Percentiles rank a stretch among this genome's conserved stretches.
Conservation (phyloP, 805 yeast species). For the Yarrowia sp. region DNA sequence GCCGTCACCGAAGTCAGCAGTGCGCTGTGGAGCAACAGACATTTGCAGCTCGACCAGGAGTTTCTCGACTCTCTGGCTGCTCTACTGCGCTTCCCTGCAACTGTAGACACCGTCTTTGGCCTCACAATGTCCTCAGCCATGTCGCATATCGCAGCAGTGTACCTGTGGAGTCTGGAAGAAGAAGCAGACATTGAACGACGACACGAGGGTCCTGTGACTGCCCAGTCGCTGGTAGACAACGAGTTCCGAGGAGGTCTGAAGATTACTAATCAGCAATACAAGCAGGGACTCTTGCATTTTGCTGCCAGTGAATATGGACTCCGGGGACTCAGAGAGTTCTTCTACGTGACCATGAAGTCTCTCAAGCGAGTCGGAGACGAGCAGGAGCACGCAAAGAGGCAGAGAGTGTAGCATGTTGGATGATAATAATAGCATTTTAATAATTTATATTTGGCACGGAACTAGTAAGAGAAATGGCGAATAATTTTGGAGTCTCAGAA, state of each 20-base stretch:
- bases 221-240: slow-evolving; percentile 14
- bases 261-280: slow-evolving; percentile 14
- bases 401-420: background rate
- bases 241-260: slow-evolving; percentile 3
- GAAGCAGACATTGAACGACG: slow-evolving; percentile 17
- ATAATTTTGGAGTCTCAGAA: too few species aligned
- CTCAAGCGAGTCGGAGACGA: slow-evolving; percentile 2
- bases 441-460: too few species aligned
- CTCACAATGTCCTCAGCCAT: slow-evolving; percentile 21
- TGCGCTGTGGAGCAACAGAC: slow-evolving; percentile 25
- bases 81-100: background rate
- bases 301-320: slow-evolving; percentile 5
- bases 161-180: slow-evolving; percentile 20
- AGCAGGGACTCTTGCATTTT: slow-evolving; percentile 9
- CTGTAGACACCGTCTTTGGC: slow-evolving; percentile 15
- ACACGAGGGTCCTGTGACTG: slow-evolving; percentile 23
- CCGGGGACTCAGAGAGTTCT: slow-evolving; percentile 1
- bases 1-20: slow-evolving; percentile 8
- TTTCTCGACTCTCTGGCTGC: background rate
- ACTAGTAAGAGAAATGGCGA: too few species aligned
- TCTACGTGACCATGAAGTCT: slow-evolving; percentile 25
- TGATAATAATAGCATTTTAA: too few species aligned
- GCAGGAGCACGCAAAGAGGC: background rate
- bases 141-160: slow-evolving; percentile 20
- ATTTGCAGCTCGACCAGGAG: background rate